phyloP scores from a whole-genome alignment of 306 rosid species.

The Nissolia schottii region DNA sequence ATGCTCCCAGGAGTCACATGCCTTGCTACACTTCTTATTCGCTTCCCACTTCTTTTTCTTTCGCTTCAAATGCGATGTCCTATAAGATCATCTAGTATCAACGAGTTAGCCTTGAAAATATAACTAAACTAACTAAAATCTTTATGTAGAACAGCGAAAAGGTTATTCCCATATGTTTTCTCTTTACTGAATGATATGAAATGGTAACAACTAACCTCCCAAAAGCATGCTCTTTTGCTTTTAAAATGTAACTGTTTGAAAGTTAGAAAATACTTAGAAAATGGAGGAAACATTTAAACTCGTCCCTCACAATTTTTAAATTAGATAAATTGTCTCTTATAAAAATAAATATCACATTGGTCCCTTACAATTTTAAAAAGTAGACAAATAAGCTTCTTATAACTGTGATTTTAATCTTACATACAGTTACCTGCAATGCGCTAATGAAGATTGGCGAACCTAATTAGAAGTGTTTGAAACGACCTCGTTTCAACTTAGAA shows the following conservation, averaged over 20 bases:
- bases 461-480: too few species aligned
- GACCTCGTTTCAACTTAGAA: too few species aligned
- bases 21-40: not conserved
- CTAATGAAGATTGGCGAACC: too few species aligned
- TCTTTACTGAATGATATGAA: not conserved
- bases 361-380: too few species aligned
- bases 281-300: too few species aligned
- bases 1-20: not conserved
- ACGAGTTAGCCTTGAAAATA: not conserved
- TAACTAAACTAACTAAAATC: not conserved
- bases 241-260: not conserved
- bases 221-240: not conserved
- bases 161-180: not conserved
- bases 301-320: too few species aligned
- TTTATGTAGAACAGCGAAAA: not conserved
- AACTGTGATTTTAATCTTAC: too few species aligned
- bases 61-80: not conserved
- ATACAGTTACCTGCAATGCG: too few species aligned
- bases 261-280: too few species aligned
- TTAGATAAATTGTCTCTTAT: too few species aligned
- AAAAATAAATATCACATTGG: too few species aligned
- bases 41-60: not conserved
- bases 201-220: not conserved
- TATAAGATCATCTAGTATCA: not conserved
- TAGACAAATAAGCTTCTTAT: too few species aligned